These are phyloP conservation scores for Cyclanthera cordifolia DNA, from an alignment of 306 rosid species.

Conservation along the genomic window DNA sequence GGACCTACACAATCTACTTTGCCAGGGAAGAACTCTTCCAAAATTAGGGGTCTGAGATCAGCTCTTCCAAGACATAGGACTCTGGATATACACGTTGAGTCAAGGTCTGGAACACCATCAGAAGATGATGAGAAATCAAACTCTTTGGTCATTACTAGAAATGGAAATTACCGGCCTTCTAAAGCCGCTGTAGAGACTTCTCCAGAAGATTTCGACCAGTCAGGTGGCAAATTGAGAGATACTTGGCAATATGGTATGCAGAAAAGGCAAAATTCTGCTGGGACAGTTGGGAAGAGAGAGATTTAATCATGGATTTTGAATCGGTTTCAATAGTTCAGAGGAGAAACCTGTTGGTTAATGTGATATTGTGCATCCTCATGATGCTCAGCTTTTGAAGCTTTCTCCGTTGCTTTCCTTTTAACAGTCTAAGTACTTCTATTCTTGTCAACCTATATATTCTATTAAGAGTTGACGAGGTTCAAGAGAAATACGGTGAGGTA, in stretches of 20 bases:
- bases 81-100: constrained; percentile 59
- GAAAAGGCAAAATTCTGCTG: constrained; percentile 59
- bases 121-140: constrained; percentile 73
- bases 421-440: too few relatives aligned
- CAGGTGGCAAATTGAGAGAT: constrained; percentile 56
- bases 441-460: too few relatives aligned
- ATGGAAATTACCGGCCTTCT: constrained; percentile 54
- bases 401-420: too few relatives aligned
- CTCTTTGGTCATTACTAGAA: constrained; percentile 33
- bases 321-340: not conserved
- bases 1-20: constrained; percentile 41
- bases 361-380: not conserved
- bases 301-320: constrained; percentile 27
- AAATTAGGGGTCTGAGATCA: constrained; percentile 61
- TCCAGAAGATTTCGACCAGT: constrained; percentile 47
- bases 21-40: constrained; percentile 52
- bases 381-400: constrained; percentile 7
- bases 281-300: constrained; percentile 59
- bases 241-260: constrained; percentile 71
- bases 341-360: not conserved
- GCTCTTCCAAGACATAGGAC: constrained; percentile 63
- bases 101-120: constrained; percentile 60
- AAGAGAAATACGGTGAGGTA: too few relatives aligned
- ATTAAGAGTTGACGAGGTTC: too few relatives aligned
- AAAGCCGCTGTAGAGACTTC: constrained; percentile 48